Evolutionary conservation across 1,139 yeast genomes (phyloP).

Genomic region (Pichia sp.): DNA sequence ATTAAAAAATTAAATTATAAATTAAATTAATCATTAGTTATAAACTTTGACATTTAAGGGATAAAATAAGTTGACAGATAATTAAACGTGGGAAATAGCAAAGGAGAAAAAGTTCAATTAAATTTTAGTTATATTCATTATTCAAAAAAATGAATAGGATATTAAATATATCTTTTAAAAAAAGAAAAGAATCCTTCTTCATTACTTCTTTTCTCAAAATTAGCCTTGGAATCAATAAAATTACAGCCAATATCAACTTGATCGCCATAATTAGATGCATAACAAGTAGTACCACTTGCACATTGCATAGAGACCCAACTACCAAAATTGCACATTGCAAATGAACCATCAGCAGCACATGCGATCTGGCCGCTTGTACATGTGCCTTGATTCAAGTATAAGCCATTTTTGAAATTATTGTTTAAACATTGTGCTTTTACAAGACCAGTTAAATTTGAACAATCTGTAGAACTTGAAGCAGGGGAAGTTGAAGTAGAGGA

Average conservation of each 20-base stretch:
- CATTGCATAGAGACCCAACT: constrained; percentile 50
- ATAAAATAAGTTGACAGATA: too few species aligned
- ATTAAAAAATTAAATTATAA: not conserved
- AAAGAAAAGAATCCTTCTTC: constrained; percentile 14
- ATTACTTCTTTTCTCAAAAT: constrained; percentile 27
- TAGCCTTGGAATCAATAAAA: constrained; percentile 22
- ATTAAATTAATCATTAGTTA: not conserved
- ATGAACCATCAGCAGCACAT: constrained; percentile 42
- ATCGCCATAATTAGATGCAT: constrained; percentile 38
- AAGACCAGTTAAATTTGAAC: constrained; percentile 33
- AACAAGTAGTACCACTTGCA: constrained; percentile 54
- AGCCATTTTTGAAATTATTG: constrained; percentile 30
- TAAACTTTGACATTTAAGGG: too few species aligned
- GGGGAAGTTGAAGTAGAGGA: constrained; percentile 1
- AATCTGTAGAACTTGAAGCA: constrained; percentile 18
- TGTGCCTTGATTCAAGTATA: constrained; percentile 30
- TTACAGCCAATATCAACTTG: constrained; percentile 38
- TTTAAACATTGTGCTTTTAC: constrained; percentile 38
- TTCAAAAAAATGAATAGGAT: not conserved
- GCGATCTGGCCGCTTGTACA: constrained; percentile 46
- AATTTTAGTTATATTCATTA: not conserved
- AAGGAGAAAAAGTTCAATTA: too few species aligned
- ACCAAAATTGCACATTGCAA: constrained; percentile 50
- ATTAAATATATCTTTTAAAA: constrained; percentile 25
- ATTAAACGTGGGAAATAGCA: too few species aligned